These are phyloP conservation scores for Tephrocybe sp. DNA, from an alignment of 768 basidiomycete genomes.

Conservation along the genomic window DNA sequence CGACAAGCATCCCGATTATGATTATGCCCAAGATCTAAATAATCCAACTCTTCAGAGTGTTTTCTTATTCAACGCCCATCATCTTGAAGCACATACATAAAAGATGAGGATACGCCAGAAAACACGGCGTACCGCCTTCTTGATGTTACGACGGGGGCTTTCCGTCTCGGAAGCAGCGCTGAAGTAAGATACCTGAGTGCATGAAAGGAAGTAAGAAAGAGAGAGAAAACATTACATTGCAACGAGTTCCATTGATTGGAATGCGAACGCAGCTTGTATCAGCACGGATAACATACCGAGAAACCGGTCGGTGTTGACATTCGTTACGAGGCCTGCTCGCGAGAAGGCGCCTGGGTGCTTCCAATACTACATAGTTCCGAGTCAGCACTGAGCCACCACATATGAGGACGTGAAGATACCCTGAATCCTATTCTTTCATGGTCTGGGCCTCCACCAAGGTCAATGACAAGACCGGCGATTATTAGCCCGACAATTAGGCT, in stretches of 20 bases:
- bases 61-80: neutral
- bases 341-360: constrained; percentile 65
- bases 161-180: constrained; percentile 76
- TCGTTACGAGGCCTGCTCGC: constrained; percentile 37
- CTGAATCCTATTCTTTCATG: constrained; percentile 67
- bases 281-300: constrained; percentile 41
- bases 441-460: constrained; percentile 75
- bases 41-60: neutral
- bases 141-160: constrained; percentile 76
- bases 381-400: no score
- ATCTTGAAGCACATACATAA: constrained; percentile 50
- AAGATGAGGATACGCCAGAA: constrained; percentile 81
- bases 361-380: constrained; percentile 47
- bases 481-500: constrained; percentile 58
- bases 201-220: neutral
- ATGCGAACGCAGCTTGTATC: constrained; percentile 68
- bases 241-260: constrained; percentile 75
- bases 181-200: constrained; percentile 2
- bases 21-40: constrained; percentile 62
- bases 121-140: constrained; percentile 71
- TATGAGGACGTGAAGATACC: constrained; percentile 27
- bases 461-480: constrained; percentile 62
- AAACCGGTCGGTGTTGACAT: constrained; percentile 45
- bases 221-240: constrained; percentile 41
- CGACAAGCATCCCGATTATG: constrained; percentile 78